A percentile compares a stretch with the other conserved stretches of the same genome.
phyloP scores from a whole-genome alignment of 129 eudicot species.

The Deinandra increscens region DNA sequence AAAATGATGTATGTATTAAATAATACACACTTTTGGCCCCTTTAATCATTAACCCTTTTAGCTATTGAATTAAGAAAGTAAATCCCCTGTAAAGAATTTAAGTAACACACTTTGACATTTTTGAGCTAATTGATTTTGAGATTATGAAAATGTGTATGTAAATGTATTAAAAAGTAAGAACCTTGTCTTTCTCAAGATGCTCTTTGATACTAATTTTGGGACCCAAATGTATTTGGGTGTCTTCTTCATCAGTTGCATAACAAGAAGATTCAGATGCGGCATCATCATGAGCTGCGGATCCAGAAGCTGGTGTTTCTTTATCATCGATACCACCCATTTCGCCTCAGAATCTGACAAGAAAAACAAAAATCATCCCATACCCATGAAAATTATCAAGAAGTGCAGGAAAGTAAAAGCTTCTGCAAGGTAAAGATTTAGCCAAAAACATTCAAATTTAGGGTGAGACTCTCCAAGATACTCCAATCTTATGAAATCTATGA shows the following conservation, averaged over 20 bases:
- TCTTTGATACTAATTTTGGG: constrained; percentile 67
- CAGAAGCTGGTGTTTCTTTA: constrained; percentile 37
- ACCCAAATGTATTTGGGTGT: constrained; percentile 56
- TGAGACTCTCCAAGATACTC: constrained; percentile 21
- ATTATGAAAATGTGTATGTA: neutral
- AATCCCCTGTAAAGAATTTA: too few relatives aligned
- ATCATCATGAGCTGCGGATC: constrained; percentile 37
- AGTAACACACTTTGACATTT: too few relatives aligned
- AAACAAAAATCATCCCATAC: neutral
- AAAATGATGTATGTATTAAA: neutral
- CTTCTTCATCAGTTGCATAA: constrained; percentile 70
- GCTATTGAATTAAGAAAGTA: neutral
- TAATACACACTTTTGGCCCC: neutral
- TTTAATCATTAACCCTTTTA: neutral
- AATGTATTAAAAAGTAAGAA: constrained; percentile 22
- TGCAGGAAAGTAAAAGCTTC: constrained; percentile 16
- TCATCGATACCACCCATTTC: constrained; percentile 41
- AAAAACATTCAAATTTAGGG: neutral
- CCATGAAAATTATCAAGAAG: constrained; percentile 3
- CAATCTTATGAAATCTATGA: constrained; percentile 6
- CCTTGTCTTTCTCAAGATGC: constrained; percentile 89
- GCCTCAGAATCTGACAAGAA: constrained; percentile 27
- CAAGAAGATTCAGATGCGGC: constrained; percentile 50
- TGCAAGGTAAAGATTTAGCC: neutral
- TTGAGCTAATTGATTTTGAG: too few relatives aligned